Evolutionary conservation across 257 asterid genomes (phyloP).

Genomic region (Orobanche coerulescens): DNA sequence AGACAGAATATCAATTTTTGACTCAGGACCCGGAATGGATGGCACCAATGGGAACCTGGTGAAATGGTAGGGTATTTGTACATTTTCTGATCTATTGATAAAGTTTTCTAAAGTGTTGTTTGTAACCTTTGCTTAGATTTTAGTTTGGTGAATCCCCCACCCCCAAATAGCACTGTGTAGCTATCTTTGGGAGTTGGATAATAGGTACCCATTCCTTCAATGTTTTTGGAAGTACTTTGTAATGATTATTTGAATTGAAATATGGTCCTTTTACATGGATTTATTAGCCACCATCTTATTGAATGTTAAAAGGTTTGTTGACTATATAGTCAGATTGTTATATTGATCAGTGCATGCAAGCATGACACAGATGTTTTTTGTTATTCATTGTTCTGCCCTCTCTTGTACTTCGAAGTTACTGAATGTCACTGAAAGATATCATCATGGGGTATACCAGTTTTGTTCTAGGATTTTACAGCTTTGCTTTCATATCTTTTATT

Average conservation of each 20-base stretch:
- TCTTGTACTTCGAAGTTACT: neutral
- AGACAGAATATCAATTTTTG: slow-evolving; percentile 42
- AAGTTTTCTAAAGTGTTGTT: neutral
- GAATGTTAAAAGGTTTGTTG: neutral
- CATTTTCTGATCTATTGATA: neutral
- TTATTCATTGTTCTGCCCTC: neutral
- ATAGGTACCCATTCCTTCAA: neutral
- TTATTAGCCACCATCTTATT: neutral
- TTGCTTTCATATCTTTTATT: neutral
- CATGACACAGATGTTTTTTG: neutral
- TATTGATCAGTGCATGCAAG: neutral
- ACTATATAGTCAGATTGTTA: neutral
- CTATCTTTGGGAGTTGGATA: neutral
- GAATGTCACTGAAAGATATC: neutral
- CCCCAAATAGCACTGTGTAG: neutral
- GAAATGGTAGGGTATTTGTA: slow-evolving; percentile 43
- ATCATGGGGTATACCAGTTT: neutral
- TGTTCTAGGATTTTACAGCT: neutral
- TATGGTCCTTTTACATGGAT: neutral
- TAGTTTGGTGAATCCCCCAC: neutral
- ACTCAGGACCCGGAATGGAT: slow-evolving; percentile 83
- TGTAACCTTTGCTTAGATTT: neutral
- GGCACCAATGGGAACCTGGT: slow-evolving; percentile 52
- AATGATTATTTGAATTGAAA: neutral
- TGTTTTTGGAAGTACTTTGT: neutral